These are phyloP conservation scores for Tuber magnatum DNA, from an alignment of 495 filamentous ascomycete species.

Conservation along the genomic window DNA sequence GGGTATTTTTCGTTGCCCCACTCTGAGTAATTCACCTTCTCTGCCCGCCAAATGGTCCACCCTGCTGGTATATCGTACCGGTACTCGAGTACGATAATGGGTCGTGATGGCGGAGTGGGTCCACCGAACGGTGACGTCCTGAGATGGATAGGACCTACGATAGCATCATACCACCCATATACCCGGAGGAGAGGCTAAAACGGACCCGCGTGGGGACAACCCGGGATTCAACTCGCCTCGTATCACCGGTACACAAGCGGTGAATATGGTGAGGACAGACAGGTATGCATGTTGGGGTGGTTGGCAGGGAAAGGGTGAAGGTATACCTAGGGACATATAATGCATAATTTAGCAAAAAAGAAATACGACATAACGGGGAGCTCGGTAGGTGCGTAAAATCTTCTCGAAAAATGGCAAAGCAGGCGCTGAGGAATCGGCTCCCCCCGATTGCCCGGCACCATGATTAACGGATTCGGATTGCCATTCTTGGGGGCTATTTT, in stretches of 20 bases:
- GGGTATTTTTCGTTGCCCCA: background rate
- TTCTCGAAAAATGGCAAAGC: no score
- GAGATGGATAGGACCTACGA: no score
- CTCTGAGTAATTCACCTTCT: background rate
- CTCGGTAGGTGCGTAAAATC: no score
- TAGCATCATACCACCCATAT: no score
- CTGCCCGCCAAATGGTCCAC: background rate
- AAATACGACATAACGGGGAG: no score
- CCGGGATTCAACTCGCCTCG: background rate
- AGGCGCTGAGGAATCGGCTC: no score
- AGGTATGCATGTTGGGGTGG: background rate
- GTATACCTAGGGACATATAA: no score
- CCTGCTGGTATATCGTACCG: background rate
- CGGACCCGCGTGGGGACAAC: background rate
- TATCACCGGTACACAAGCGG: background rate
- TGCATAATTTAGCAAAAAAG: no score
- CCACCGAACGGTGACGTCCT: background rate
- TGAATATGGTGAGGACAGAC: background rate
- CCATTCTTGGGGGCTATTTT: no score
- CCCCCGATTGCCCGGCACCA: no score
- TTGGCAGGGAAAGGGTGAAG: background rate
- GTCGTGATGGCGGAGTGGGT: background rate
- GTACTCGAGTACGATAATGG: background rate
- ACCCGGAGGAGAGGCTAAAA: background rate
- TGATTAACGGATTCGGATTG: no score